phyloP scores from a whole-genome alignment of 2,329 filamentous ascomycete genomes.

The Clarireedia monteithiana region DNA sequence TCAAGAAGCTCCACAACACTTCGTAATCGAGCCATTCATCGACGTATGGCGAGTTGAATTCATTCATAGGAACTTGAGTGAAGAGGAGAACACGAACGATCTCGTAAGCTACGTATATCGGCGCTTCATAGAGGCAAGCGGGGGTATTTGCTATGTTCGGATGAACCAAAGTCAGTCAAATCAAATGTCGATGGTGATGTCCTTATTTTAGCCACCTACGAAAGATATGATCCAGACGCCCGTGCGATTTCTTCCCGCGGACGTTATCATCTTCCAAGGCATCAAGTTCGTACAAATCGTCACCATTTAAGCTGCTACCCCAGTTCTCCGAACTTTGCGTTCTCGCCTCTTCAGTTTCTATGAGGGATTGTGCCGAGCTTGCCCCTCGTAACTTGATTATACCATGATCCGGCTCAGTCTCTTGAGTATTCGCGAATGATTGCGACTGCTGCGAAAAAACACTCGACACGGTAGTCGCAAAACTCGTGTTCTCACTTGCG shows the following conservation, averaged over 20 bases:
- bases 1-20: constrained; percentile 36
- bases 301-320: neutral
- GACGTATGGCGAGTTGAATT: constrained; percentile 10
- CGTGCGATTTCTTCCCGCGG: neutral
- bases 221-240: constrained; percentile 4
- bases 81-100: constrained; percentile 26
- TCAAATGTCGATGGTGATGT: no score
- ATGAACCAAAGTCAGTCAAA: no score
- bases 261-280: neutral
- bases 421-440: constrained; percentile 7
- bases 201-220: neutral
- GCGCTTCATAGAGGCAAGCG: constrained; percentile 8
- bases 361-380: neutral
- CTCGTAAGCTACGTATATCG: constrained; percentile 25
- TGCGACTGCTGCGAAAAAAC: constrained; percentile 13
- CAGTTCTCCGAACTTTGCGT: neutral
- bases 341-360: neutral
- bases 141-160: constrained; percentile 18
- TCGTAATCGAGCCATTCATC: constrained; percentile 36
- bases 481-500: constrained; percentile 13
- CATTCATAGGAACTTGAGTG: constrained; percentile 16
- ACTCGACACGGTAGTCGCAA: constrained; percentile 14
- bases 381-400: neutral
- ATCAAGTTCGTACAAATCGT: neutral
- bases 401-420: constrained; percentile 9